A percentile compares a stretch with the other conserved stretches of the same genome.
Conservation (phyloP, 75 land plant genomes). For the Pinus taeda region DNA sequence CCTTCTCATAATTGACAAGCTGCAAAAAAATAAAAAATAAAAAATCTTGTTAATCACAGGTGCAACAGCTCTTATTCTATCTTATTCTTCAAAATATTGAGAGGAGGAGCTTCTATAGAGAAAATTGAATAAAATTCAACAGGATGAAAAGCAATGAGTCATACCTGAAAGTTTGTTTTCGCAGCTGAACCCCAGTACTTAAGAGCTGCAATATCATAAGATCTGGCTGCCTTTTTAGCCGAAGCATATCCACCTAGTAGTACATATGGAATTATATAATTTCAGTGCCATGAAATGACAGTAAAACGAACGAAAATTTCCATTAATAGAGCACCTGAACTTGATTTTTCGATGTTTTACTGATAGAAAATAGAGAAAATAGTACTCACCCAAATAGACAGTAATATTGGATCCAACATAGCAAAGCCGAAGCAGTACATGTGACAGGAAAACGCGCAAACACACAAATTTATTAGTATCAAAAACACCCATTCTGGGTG, state of each 20-base stretch:
- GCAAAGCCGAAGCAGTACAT: not conserved
- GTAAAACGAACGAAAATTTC: not conserved
- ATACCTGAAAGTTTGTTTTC: not conserved
- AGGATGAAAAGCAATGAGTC: too few species aligned
- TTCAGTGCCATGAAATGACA: not conserved
- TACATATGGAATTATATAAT: not conserved
- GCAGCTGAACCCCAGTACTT: conserved; percentile 3
- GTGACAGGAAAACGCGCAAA: not conserved
- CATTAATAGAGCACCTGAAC: too few species aligned
- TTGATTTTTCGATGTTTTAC: not conserved
- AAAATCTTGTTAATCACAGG: not conserved
- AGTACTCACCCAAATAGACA: conserved; percentile 21
- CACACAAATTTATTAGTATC: not conserved
- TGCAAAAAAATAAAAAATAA: not conserved
- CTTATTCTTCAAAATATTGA: too few species aligned
- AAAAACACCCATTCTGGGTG: too few species aligned
- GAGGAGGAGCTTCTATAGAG: too few species aligned
- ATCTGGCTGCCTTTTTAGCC: conserved; percentile 17
- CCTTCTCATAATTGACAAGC: conserved; percentile 41
- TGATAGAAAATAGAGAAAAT: too few species aligned
- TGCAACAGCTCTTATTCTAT: not conserved
- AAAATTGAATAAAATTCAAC: too few species aligned
- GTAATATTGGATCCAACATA: not conserved
- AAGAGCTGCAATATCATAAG: conserved; percentile 21
- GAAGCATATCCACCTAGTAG: conserved; percentile 16